These are phyloP conservation scores for Paramecium octaurelia DNA, from an alignment of 73 alveolate genomes.

Conservation along the genomic window DNA sequence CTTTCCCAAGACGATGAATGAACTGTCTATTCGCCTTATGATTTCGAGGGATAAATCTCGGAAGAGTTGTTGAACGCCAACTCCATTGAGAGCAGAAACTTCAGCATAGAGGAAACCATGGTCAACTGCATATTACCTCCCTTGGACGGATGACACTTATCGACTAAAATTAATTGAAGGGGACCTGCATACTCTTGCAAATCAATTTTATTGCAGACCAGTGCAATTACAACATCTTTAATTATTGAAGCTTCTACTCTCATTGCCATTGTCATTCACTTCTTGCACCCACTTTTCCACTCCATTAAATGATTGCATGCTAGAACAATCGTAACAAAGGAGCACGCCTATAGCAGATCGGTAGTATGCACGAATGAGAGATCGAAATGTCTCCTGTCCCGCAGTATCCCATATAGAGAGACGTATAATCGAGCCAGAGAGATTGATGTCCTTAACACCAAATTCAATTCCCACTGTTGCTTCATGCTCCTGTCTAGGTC, in stretches of 20 bases:
- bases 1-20: background rate
- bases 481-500: background rate
- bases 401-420: constrained; percentile 67
- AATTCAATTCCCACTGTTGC: background rate
- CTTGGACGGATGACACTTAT: background rate
- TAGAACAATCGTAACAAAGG: background rate
- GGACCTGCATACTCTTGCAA: background rate
- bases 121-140: background rate
- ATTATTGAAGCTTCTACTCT: constrained; percentile 34
- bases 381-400: constrained; percentile 66
- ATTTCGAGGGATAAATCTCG: background rate
- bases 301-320: background rate
- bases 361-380: constrained; percentile 36
- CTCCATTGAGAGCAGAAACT: background rate
- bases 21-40: background rate
- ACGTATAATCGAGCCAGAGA: background rate
- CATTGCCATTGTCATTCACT: background rate
- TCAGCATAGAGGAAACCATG: background rate
- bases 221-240: constrained; percentile 33
- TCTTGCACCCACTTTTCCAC: constrained; percentile 20
- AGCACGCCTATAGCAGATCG: constrained; percentile 39
- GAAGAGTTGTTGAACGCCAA: background rate
- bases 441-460: background rate
- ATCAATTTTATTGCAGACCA: constrained; percentile 37
- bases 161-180: background rate